These are phyloP conservation scores for Lachnellula willkommii DNA, from an alignment of 2,329 filamentous ascomycete genomes.

Conservation along the genomic window DNA sequence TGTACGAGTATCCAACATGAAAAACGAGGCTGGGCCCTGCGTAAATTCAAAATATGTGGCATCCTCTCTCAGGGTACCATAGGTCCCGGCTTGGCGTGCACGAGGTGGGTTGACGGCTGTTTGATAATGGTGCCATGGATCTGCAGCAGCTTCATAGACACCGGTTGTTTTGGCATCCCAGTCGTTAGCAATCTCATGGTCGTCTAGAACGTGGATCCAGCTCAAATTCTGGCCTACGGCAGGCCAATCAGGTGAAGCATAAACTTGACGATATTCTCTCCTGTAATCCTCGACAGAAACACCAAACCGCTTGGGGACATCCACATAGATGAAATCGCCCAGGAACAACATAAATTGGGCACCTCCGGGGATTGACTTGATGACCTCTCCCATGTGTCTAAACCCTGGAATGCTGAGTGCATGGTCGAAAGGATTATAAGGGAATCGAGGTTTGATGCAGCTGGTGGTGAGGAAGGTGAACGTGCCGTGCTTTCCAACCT, in stretches of 20 bases:
- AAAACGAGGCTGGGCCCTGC: conserved; percentile 88
- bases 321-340: conserved; percentile 84
- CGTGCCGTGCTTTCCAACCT: conserved; percentile 57
- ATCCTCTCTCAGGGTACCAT: conserved; percentile 38
- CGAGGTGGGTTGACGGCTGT: conserved; percentile 74
- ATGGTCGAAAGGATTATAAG: conserved; percentile 80
- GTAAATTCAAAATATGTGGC: conserved; percentile 85
- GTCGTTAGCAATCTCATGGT: conserved; percentile 95
- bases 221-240: conserved; percentile 72
- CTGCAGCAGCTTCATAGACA: conserved; percentile 49
- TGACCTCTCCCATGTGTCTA: conserved; percentile 64
- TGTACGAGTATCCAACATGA: conserved; percentile 86
- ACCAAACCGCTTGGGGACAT: conserved; percentile 79
- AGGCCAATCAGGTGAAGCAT: conserved; percentile 88
- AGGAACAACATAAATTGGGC: conserved; percentile 78
- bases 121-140: conserved; percentile 81
- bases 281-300: conserved; percentile 70
- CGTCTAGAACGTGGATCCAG: conserved; percentile 95
- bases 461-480: conserved; percentile 91
- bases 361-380: conserved; percentile 57
- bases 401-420: conserved; percentile 78
- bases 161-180: conserved; percentile 80
- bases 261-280: conserved; percentile 91
- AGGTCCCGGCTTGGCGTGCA: conserved; percentile 45
- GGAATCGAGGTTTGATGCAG: conserved; percentile 87